A percentile compares a stretch with the other conserved stretches of the same genome.
Conservation (phyloP, 2,329 filamentous ascomycete species). For the Nemania diffusa region DNA sequence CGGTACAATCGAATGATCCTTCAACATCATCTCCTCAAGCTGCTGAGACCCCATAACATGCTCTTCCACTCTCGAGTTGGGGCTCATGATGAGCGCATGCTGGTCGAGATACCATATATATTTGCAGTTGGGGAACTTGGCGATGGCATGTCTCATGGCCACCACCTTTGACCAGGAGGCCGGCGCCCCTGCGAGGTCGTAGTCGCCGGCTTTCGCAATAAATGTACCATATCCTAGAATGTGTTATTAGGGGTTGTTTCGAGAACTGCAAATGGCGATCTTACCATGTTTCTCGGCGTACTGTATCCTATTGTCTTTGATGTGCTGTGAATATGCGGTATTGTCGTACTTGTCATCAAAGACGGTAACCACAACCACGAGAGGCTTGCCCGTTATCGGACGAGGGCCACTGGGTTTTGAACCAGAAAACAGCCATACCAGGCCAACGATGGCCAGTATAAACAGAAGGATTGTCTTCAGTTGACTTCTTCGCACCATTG, state of each 20-base stretch:
- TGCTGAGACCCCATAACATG: constrained; percentile 74
- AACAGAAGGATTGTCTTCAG: constrained; percentile 68
- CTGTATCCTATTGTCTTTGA: constrained; percentile 83
- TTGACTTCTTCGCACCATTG: constrained; percentile 69
- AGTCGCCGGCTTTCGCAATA: constrained; percentile 80
- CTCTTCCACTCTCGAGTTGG: constrained; percentile 72
- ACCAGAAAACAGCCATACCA: constrained; percentile 69
- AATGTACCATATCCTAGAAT: constrained; percentile 83
- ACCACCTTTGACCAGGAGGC: constrained; percentile 81
- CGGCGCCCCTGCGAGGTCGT: constrained; percentile 72
- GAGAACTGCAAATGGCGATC: background rate
- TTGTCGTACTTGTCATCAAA: constrained; percentile 75
- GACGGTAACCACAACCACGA: constrained; percentile 85
- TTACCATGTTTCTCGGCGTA: constrained; percentile 90
- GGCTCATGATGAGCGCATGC: constrained; percentile 89
- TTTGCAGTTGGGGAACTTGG: constrained; percentile 77
- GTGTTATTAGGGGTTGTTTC: constrained; percentile 3
- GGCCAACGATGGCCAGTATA: constrained; percentile 63
- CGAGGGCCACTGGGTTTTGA: constrained; percentile 49
- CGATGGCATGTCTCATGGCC: constrained; percentile 88
- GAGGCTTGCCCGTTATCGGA: constrained; percentile 62
- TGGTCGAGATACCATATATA: constrained; percentile 91
- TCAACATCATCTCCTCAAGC: constrained; percentile 83
- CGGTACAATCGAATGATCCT: constrained; percentile 86
- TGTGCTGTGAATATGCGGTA: constrained; percentile 73